Base-by-base conservation (phyloP, 495 filamentous ascomycete species). In the Pyrenopolyporus hunteri region DNA sequence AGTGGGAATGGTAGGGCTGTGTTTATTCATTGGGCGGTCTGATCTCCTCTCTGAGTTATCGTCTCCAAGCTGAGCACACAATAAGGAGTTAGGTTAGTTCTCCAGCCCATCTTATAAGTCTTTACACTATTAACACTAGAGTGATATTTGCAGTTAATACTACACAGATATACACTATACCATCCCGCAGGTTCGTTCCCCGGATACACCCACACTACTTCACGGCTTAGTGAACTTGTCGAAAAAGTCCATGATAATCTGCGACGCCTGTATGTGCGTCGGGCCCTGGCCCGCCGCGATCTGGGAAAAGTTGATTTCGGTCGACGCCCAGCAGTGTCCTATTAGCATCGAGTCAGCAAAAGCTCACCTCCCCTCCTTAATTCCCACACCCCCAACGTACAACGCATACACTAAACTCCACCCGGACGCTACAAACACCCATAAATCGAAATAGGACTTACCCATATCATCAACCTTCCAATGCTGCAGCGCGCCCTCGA, bases 401-500 rank as follows among this genome's bases (percentile, higher is more conserved):
- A n/a, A n/a, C n/a, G n/a, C n/a, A n/a, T n/a, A n/a, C n/a, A 40
- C 3, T 14, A 36, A 6, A 32, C 6, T 19, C 0, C 13, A 43
- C n/a, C n/a, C n/a, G n/a, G n/a, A n/a, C n/a, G n/a, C n/a, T n/a
- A n/a, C n/a, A n/a, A n/a, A n/a, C n/a, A n/a, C n/a, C n/a, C n/a
- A n/a, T n/a, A n/a, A n/a, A n/a, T n/a, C n/a, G n/a, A n/a, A n/a
- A n/a, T n/a, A n/a, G 13, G n/a, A 55, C 68, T 55, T 42, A 66
- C 68, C 66, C 70, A 70, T 78, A 23, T 74, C 69, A 47, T 75
- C 73, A 26, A 80, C 68, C 28, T 78, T 79, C 65, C 78, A 81
- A 43, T 80, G 77, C 55, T 82, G 77, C 44, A 80, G 59, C 54
- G 68, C 73, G 3, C 74, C 77, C 50, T 63, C 58, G 14, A 63